These are phyloP conservation scores for Tetradesmus obliquus DNA, from an alignment of 139 green algal species.

Conservation along the genomic window DNA sequence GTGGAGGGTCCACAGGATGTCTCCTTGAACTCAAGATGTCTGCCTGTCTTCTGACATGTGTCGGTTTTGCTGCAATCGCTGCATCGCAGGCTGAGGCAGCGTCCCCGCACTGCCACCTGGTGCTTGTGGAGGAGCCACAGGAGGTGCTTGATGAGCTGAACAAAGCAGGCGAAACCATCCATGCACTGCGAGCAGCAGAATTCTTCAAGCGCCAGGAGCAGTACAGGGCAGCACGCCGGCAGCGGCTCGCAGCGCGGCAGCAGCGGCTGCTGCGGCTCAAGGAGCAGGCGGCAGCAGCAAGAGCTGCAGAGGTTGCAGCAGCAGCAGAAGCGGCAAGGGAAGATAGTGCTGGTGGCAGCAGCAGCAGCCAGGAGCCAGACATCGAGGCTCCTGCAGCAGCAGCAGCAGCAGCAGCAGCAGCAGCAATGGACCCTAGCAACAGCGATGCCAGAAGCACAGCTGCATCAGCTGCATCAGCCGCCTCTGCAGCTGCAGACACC, in stretches of 20 bases:
- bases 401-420: slow-evolving; percentile 7
- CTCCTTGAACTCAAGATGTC: too few relatives aligned
- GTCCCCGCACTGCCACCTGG: slow-evolving; percentile 10
- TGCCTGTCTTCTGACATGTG: too few relatives aligned
- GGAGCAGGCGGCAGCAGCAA: slow-evolving; percentile 6
- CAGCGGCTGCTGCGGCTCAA: slow-evolving; percentile 3
- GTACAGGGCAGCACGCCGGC: slow-evolving; percentile 11
- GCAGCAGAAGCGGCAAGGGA: too few relatives aligned
- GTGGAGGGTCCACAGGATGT: too few relatives aligned
- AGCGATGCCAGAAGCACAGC: neutral
- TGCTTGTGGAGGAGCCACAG: slow-evolving; percentile 37
- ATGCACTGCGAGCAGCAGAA: slow-evolving; percentile 2
- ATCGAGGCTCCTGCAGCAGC: neutral
- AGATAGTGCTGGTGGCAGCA: neutral
- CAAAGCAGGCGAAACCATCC: neutral
- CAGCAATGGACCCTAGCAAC: neutral
- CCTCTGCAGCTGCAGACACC: neutral
- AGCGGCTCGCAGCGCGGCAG: neutral
- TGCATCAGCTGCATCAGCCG: neutral
- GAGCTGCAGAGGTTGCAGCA: too few relatives aligned
- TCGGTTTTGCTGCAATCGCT: too few relatives aligned
- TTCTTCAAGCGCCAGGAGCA: slow-evolving; percentile 39
- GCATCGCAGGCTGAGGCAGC: slow-evolving; percentile 26
- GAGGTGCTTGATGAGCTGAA: slow-evolving; percentile 38
- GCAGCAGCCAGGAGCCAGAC: neutral